These are phyloP conservation scores for Daldinia grandis DNA, from an alignment of 495 filamentous ascomycete genomes.

Conservation along the genomic window DNA sequence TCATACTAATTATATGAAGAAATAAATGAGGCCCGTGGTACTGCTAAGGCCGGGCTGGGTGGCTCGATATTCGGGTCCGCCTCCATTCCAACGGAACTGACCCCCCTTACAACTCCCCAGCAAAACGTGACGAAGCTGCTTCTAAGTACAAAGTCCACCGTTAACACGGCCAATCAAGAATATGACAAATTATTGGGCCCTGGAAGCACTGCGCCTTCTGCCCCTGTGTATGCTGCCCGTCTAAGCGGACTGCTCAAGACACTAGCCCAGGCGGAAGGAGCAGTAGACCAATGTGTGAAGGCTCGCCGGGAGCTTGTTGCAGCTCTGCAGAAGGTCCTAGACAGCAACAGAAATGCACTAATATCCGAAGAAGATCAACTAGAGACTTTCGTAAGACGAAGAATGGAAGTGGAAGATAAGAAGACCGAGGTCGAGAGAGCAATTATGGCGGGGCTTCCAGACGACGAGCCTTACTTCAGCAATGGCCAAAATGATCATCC, in stretches of 20 bases:
- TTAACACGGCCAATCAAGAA: constrained; percentile 76
- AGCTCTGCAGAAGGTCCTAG: constrained; percentile 83
- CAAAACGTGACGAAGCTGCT: constrained; percentile 75
- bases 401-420: constrained; percentile 72
- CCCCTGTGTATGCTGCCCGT: constrained; percentile 90
- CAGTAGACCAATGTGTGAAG: constrained; percentile 89
- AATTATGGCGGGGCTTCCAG: constrained; percentile 78
- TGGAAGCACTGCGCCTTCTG: constrained; percentile 67
- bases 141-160: constrained; percentile 65
- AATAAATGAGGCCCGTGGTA: constrained; percentile 77
- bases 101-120: constrained; percentile 74
- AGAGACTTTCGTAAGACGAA: constrained; percentile 65
- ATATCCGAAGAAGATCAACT: constrained; percentile 70
- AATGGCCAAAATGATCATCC: constrained; percentile 48
- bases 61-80: constrained; percentile 73
- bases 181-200: constrained; percentile 83
- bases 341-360: constrained; percentile 74
- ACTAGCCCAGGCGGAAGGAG: constrained; percentile 88
- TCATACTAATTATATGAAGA: constrained; percentile 58
- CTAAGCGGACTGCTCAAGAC: constrained; percentile 86
- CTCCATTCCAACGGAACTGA: constrained; percentile 76
- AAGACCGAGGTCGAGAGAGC: constrained; percentile 88
- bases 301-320: constrained; percentile 79
- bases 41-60: constrained; percentile 70
- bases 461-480: constrained; percentile 47